phyloP scores from a whole-genome alignment of 805 yeast genomes.

The Wickerhamomyces sydowiorum region DNA sequence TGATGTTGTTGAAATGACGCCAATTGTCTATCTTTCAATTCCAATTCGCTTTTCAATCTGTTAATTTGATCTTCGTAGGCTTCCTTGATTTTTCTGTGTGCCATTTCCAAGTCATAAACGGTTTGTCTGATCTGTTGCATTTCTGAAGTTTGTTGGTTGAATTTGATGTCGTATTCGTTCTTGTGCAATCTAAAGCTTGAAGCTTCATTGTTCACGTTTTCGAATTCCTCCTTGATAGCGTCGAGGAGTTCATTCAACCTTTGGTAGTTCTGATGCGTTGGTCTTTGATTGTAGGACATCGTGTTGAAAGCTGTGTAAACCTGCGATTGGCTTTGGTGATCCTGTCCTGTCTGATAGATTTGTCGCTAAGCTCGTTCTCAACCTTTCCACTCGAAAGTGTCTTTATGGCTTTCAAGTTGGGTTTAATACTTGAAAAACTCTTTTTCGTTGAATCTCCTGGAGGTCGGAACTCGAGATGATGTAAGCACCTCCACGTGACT shows the following conservation, averaged over 20 bases:
- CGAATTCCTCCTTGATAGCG: conserved; percentile 89
- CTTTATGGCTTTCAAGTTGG: too few relatives aligned
- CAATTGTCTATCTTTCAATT: conserved; percentile 63
- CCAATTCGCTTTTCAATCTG: conserved; percentile 80
- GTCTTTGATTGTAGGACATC: conserved; percentile 26
- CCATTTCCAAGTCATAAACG: conserved; percentile 88
- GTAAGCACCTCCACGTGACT: too few relatives aligned
- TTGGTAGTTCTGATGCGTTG: conserved; percentile 18
- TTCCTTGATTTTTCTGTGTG: conserved; percentile 92
- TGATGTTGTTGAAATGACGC: conserved; percentile 36
- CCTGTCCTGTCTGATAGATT: neutral
- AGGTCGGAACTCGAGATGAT: too few relatives aligned
- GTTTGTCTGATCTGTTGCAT: conserved; percentile 92
- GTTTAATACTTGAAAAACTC: too few relatives aligned
- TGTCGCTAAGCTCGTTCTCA: neutral
- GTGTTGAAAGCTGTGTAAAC: neutral
- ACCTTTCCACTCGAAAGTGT: too few relatives aligned
- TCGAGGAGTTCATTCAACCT: conserved; percentile 77
- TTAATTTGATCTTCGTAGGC: conserved; percentile 91
- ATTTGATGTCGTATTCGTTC: conserved; percentile 86
- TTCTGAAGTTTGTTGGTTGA: conserved; percentile 87
- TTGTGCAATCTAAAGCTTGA: conserved; percentile 81
- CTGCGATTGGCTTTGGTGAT: neutral
- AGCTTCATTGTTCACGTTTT: conserved; percentile 79
- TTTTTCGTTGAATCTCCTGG: neutral